Percentiles rank a stretch among this genome's conserved stretches.
Evolutionary conservation across 345 rosid species (phyloP).

Genomic region (Pistacia integerrima): DNA sequence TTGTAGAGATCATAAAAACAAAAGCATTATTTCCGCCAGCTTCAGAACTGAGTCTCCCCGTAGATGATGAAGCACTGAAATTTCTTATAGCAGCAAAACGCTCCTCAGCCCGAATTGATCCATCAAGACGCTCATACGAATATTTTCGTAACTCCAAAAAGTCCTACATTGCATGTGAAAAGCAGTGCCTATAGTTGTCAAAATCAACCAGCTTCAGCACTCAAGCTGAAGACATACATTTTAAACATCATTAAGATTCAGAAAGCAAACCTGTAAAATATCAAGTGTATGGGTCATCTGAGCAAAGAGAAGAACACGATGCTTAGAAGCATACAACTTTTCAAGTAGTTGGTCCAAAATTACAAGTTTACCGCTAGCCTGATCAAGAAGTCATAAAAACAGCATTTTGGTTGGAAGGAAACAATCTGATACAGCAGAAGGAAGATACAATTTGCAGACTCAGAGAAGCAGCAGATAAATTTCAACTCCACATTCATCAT

Average conservation of each 20-base stretch:
- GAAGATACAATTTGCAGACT: conserved; percentile 4
- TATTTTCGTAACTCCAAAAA: conserved; percentile 78
- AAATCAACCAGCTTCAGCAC: not conserved
- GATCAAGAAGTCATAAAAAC: conserved; percentile 21
- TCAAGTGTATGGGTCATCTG: conserved; percentile 94
- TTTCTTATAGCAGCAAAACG: conserved; percentile 89
- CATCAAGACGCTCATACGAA: conserved; percentile 96
- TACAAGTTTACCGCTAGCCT: conserved; percentile 89
- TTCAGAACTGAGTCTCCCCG: conserved; percentile 36
- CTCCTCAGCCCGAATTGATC: conserved; percentile 92
- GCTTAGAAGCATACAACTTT: conserved; percentile 64
- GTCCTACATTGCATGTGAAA: conserved; percentile 48
- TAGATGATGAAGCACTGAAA: conserved; percentile 50
- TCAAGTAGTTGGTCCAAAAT: conserved; percentile 71
- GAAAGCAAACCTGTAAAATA: conserved; percentile 67
- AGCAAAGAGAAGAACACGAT: conserved; percentile 87
- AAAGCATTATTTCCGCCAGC: conserved; percentile 54
- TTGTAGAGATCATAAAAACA: conserved; percentile 86
- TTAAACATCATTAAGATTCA: not conserved
- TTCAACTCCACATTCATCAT: not conserved
- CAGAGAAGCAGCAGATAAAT: not conserved
- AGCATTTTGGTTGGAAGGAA: not conserved
- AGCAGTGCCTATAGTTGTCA: not conserved
- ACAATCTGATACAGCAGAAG: not conserved
- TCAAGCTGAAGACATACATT: conserved; percentile 7